These are phyloP conservation scores for Vitis rotundifolia DNA, from an alignment of 164 flowering plant genomes.

Conservation along the genomic window DNA sequence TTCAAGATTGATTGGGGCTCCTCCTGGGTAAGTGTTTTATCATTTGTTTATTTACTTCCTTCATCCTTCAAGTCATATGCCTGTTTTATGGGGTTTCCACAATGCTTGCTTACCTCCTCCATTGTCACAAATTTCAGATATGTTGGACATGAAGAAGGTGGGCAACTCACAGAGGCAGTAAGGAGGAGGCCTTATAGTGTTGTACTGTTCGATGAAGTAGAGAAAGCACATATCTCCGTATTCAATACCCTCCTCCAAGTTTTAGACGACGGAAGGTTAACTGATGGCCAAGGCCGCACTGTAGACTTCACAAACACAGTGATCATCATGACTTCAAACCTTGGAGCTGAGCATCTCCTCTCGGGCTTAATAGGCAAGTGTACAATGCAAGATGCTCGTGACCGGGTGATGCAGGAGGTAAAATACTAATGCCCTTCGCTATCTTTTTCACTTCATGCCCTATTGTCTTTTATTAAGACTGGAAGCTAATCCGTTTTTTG, in stretches of 20 bases:
- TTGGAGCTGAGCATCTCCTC: constrained; percentile 86
- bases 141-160: constrained; percentile 98
- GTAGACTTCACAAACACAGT: constrained; percentile 87
- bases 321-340: constrained; percentile 92
- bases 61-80: neutral
- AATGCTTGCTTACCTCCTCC: constrained; percentile 2
- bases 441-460: neutral
- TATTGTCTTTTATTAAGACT: too few species aligned
- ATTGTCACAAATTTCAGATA: constrained; percentile 37
- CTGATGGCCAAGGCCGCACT: constrained; percentile 94
- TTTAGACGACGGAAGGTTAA: constrained; percentile 88
- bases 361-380: constrained; percentile 62
- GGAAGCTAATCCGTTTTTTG: neutral
- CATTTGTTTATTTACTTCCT: neutral
- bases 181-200: constrained; percentile 87
- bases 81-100: too few species aligned
- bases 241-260: constrained; percentile 91
- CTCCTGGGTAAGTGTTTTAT: constrained; percentile 73
- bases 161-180: constrained; percentile 94
- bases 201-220: constrained; percentile 84
- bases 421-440: neutral
- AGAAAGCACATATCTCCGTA: constrained; percentile 80
- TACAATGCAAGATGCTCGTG: constrained; percentile 73
- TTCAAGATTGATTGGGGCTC: constrained; percentile 88
- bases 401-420: constrained; percentile 74